phyloP scores from a whole-genome alignment of 805 yeast genomes.

The Candida vaughaniae region DNA sequence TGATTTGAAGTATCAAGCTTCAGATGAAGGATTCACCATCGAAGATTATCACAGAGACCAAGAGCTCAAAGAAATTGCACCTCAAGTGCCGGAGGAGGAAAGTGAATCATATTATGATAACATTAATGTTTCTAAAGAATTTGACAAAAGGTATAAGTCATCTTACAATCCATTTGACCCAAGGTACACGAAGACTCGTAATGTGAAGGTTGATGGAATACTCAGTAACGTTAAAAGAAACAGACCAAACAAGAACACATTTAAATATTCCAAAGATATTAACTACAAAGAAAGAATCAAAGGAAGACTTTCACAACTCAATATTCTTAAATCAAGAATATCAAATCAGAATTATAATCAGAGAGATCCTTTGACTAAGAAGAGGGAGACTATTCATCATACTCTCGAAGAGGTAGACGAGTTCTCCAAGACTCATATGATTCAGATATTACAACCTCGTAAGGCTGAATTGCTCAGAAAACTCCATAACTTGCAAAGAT shows the following conservation, averaged over 20 bases:
- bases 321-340: neutral
- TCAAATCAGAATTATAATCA: neutral
- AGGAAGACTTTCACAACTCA: neutral
- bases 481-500: slow-evolving; percentile 23
- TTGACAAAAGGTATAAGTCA: slow-evolving; percentile 2
- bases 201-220: slow-evolving; percentile 6
- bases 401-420: slow-evolving; percentile 6
- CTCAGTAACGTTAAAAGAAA: slow-evolving; percentile 8
- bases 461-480: slow-evolving; percentile 25
- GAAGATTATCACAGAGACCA: slow-evolving; percentile 10
- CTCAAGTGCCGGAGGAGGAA: slow-evolving; percentile 4
- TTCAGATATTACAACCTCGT: slow-evolving; percentile 8
- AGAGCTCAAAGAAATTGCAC: slow-evolving; percentile 5
- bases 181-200: neutral
- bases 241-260: slow-evolving; percentile 5
- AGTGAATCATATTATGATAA: slow-evolving; percentile 6
- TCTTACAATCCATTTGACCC: slow-evolving; percentile 5
- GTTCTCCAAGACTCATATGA: slow-evolving; percentile 21
- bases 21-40: slow-evolving; percentile 30
- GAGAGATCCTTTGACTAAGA: neutral
- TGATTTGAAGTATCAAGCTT: slow-evolving; percentile 35
- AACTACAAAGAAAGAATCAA: slow-evolving; percentile 5
- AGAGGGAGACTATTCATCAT: neutral
- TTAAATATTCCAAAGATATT: slow-evolving; percentile 7
- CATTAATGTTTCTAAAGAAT: slow-evolving; percentile 3